Evolutionary conservation across 2,329 filamentous ascomycete species (phyloP).

Genomic region (Salinomyces thailandicus): DNA sequence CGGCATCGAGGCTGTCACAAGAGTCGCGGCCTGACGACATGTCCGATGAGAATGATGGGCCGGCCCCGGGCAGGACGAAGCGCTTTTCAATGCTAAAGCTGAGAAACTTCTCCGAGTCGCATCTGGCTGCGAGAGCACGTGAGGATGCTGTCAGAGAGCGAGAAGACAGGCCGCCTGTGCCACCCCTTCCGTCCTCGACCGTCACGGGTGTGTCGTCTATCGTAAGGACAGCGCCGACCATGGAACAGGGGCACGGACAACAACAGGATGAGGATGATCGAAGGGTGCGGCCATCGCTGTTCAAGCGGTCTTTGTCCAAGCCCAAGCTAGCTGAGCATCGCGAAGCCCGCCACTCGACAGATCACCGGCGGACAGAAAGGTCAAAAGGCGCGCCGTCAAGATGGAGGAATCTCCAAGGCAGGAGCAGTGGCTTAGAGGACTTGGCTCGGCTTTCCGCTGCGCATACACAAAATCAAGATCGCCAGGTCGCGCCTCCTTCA

Average conservation of each 20-base stretch:
- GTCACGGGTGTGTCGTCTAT: slow-evolving; percentile 49
- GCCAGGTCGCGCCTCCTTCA: slow-evolving; percentile 40
- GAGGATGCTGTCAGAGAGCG: slow-evolving; percentile 51
- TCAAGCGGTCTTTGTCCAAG: slow-evolving; percentile 17
- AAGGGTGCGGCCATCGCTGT: slow-evolving; percentile 14
- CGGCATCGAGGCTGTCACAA: slow-evolving; percentile 13
- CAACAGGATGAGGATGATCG: slow-evolving; percentile 7
- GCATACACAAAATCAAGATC: slow-evolving; percentile 26
- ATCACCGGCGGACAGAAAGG: slow-evolving; percentile 9
- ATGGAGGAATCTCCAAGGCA: slow-evolving; percentile 22
- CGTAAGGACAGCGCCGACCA: slow-evolving; percentile 83
- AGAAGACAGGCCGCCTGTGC: slow-evolving; percentile 37
- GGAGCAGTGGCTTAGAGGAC: slow-evolving; percentile 27
- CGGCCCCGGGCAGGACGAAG: slow-evolving; percentile 27
- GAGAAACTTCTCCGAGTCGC: slow-evolving; percentile 86
- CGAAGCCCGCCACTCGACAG: slow-evolving; percentile 11
- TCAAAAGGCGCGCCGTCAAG: slow-evolving; percentile 13
- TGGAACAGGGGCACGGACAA: slow-evolving; percentile 25
- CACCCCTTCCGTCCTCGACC: slow-evolving; percentile 25
- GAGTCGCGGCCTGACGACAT: slow-evolving; percentile 19
- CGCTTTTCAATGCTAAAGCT: slow-evolving; percentile 65
- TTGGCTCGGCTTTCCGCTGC: slow-evolving; percentile 49
- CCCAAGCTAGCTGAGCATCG: slow-evolving; percentile 1
- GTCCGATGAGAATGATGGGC: background rate
- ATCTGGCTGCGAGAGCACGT: slow-evolving; percentile 66